A percentile compares a stretch with the other conserved stretches of the same genome.
phyloP scores from a whole-genome alignment of 1,284 basidiomycete species.

The Malassezia cuniculi region DNA sequence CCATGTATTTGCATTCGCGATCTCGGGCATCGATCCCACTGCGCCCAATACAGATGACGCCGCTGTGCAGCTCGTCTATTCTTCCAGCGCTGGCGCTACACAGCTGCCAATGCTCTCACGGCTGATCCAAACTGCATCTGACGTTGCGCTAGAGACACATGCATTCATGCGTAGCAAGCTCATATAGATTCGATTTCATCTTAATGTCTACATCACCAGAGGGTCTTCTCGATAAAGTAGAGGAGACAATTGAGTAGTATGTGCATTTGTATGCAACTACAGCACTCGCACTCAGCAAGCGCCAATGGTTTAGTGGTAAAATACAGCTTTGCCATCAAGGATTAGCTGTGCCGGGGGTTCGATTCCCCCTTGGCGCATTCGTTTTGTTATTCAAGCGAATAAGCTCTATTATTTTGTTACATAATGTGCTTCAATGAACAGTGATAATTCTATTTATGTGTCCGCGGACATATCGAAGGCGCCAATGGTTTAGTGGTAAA shows the following conservation, averaged over 20 bases:
- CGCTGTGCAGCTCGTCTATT: slow-evolving; percentile 4
- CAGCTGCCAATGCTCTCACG: background rate
- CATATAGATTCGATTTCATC: too few species aligned
- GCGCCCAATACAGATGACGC: background rate
- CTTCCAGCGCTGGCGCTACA: slow-evolving; percentile 1
- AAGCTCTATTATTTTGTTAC: too few species aligned
- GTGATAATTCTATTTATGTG: too few species aligned
- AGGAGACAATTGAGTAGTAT: too few species aligned
- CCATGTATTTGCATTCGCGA: slow-evolving; percentile 31
- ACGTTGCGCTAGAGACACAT: background rate
- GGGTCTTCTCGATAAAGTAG: too few species aligned
- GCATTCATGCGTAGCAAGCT: background rate
- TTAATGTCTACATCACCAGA: too few species aligned
- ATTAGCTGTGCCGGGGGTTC: slow-evolving; percentile 19
- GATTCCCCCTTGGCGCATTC: slow-evolving; percentile 18
- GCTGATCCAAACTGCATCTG: background rate
- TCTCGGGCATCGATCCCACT: slow-evolving; percentile 16
- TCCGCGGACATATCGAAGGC: too few species aligned
- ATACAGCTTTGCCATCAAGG: slow-evolving; percentile 18
- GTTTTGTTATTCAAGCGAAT: slow-evolving; percentile 5
- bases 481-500: slow-evolving; percentile 21
- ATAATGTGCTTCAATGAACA: too few species aligned
- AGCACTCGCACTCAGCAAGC: background rate
- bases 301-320: slow-evolving; percentile 21
- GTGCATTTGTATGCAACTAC: background rate